phyloP scores from a whole-genome alignment of 75 land plant species.

The Pinus tabuliformis region DNA sequence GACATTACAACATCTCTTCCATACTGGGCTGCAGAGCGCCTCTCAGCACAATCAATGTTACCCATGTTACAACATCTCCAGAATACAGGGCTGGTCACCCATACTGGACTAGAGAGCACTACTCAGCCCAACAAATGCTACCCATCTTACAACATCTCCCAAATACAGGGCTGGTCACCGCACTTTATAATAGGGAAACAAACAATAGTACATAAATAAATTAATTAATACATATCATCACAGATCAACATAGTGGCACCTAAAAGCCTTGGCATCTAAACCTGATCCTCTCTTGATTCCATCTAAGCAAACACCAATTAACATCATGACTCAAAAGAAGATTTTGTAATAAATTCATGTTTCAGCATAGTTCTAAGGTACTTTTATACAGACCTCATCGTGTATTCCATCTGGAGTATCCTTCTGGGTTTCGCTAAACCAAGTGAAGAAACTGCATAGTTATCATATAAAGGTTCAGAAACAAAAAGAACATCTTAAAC shows the following conservation, averaged over 20 bases:
- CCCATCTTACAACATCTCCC: too few species aligned
- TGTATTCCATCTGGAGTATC: slow-evolving; percentile 42
- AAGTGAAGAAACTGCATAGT: slow-evolving; percentile 63
- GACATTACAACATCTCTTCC: too few species aligned
- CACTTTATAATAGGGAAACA: too few species aligned
- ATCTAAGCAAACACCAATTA: background rate
- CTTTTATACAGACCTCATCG: slow-evolving; percentile 50
- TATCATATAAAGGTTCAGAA: background rate
- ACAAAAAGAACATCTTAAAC: background rate
- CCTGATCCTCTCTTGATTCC: background rate
- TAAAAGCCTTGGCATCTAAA: background rate
- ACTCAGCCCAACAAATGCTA: too few species aligned
- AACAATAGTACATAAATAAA: background rate
- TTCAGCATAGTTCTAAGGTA: background rate
- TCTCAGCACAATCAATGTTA: too few species aligned
- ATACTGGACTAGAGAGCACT: too few species aligned
- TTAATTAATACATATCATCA: background rate
- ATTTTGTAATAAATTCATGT: background rate
- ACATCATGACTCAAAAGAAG: background rate
- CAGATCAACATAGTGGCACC: background rate
- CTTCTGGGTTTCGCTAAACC: slow-evolving; percentile 61
- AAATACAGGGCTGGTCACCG: too few species aligned
- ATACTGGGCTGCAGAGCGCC: too few species aligned
- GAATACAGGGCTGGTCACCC: too few species aligned
- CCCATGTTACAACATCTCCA: too few species aligned